phyloP scores from a whole-genome alignment of 2,329 filamentous ascomycete species.

The Penicillium frequentans region DNA sequence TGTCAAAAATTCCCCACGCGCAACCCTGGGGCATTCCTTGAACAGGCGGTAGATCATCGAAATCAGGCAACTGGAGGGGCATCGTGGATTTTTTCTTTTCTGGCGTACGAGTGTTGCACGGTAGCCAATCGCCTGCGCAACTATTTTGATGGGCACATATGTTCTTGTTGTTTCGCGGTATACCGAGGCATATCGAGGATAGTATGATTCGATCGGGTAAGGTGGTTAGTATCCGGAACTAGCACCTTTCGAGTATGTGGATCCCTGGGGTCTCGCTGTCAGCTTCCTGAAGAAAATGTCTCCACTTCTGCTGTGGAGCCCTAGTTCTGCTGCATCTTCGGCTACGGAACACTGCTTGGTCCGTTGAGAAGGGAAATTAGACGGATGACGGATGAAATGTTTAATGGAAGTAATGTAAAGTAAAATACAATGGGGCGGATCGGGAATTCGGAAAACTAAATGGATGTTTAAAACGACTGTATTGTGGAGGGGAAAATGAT shows the following conservation, averaged over 20 bases:
- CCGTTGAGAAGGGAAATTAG: background rate
- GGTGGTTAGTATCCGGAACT: background rate
- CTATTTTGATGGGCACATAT: background rate
- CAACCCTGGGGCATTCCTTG: constrained; percentile 44
- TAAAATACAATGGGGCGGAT: background rate
- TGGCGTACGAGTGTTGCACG: background rate
- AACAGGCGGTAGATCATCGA: constrained; percentile 43
- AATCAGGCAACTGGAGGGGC: constrained; percentile 29
- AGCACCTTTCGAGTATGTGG: background rate
- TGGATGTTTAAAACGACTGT: background rate
- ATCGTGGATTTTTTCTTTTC: background rate
- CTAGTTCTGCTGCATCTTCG: background rate
- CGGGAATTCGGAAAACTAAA: background rate
- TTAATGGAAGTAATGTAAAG: background rate
- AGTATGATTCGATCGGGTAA: background rate
- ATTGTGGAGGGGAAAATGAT: background rate
- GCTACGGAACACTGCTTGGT: constrained; percentile 1
- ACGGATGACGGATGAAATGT: background rate
- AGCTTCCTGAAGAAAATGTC: constrained; percentile 3
- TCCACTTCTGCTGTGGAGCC: constrained; percentile 4
- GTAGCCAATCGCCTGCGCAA: background rate
- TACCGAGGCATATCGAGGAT: background rate
- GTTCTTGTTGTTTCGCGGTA: background rate
- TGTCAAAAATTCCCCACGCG: constrained; percentile 44
- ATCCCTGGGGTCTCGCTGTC: constrained; percentile 1